Evolutionary conservation across 352 stramenopile species (phyloP), one percentile per base, ranked within the genome.

Genomic region (Globisporangium megalacanthum): DNA sequence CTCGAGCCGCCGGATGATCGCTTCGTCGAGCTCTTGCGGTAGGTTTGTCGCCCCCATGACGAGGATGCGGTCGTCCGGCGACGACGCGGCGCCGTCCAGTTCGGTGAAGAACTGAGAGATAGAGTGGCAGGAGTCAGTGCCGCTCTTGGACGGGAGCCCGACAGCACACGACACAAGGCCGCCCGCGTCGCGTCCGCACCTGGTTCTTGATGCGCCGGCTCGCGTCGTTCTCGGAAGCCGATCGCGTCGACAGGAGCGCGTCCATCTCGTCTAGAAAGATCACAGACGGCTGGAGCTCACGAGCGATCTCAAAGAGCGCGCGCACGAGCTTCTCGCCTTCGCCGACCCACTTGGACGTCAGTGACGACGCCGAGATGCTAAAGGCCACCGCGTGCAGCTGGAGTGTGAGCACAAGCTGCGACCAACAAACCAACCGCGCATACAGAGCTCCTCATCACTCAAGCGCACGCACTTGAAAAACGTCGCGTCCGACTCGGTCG

Each of bases 311-410:
- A 58, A 99, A 99, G 1, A 99, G 77, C 14, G 88, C 88, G 22
- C 89, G 68, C 33, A 99, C 83, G 29, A 99, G 70, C 63, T 99
- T 98, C 70, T 99, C 96, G 25, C 87, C 83, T 67, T 97, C 83
- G 5, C 88, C 88, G 17, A 96, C 84, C 87, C 87, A 97, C 49
- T 96, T 97, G 49, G 80, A 93, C 13, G 88, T 96, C 45, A 97
- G 65, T 5, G 85, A 86, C 6, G 88, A 95, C 10, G 88, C 88
- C 6, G 87, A 95, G 42, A 97, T 90, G 35, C 78, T 95, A 46
- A 56, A 72, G 6, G 25, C 8, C 8, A 17, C 17, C 19, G 19
- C 14, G 14, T 36, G n/a, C 35, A 13, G 5, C 17, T 25, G 55
- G 10, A 25, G 6, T 22, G 29, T 44, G n/a, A 39, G 36, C 25